phyloP scores from a whole-genome alignment of 495 filamentous ascomycete genomes.

The Platismatia glauca region DNA sequence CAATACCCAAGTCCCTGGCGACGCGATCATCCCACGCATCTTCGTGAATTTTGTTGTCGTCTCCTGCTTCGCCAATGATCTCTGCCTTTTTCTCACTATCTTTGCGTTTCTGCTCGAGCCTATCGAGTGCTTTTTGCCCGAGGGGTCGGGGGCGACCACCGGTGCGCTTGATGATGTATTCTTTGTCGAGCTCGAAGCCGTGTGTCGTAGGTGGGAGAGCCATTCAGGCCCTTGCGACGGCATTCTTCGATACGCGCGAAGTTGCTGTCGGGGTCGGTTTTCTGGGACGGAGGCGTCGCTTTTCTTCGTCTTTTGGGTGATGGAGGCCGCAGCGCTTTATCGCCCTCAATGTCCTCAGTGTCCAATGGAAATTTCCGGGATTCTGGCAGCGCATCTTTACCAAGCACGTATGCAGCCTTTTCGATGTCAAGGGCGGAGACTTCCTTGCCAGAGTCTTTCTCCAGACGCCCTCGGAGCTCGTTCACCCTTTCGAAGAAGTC shows the following conservation, averaged over 20 bases:
- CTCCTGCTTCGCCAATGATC: constrained; percentile 11
- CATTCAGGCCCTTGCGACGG: constrained; percentile 14
- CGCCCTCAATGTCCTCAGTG: neutral
- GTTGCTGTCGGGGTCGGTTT: neutral
- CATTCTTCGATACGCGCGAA: neutral
- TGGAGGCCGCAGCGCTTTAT: constrained; percentile 5
- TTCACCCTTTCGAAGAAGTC: constrained; percentile 28
- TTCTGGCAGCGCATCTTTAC: constrained; percentile 1
- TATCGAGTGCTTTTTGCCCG: constrained; percentile 14
- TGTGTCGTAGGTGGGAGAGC: constrained; percentile 29
- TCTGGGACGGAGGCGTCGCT: neutral
- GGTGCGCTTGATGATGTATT: constrained; percentile 22
- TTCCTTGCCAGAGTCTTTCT: constrained; percentile 12
- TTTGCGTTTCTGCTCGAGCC: neutral
- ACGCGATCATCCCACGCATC: constrained; percentile 26
- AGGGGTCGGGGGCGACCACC: constrained; percentile 15
- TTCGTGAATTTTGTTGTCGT: neutral
- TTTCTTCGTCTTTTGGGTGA: constrained; percentile 10
- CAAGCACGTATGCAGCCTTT: constrained; percentile 46
- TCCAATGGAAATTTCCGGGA: neutral
- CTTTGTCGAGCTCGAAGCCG: constrained; percentile 30
- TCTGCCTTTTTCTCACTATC: constrained; percentile 9
- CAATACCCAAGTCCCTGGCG: constrained; percentile 29
- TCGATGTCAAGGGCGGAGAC: constrained; percentile 50
- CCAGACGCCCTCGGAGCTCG: constrained; percentile 27